Evolutionary conservation across 352 stramenopile genomes (phyloP).

Genomic region (Globisporangium solare): DNA sequence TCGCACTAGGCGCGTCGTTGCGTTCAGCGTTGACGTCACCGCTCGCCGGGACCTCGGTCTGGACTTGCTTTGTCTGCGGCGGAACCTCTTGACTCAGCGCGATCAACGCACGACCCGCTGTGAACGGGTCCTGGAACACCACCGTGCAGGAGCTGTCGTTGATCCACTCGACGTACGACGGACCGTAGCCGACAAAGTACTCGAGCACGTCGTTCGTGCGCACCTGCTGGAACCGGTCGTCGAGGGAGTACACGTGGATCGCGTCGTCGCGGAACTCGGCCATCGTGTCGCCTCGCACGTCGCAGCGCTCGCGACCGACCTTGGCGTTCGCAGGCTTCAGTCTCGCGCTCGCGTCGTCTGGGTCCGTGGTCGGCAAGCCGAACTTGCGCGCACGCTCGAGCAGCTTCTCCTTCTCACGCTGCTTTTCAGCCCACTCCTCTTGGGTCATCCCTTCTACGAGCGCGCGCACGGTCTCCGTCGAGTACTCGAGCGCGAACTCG

Average conservation of each 20-base stretch:
- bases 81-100: slow-evolving; percentile 48
- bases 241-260: slow-evolving; percentile 80
- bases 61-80: slow-evolving; percentile 33
- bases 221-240: slow-evolving; percentile 75
- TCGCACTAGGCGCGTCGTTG: background rate
- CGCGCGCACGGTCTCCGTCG: slow-evolving; percentile 51
- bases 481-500: slow-evolving; percentile 66
- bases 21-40: too few relatives aligned
- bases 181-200: slow-evolving; percentile 77
- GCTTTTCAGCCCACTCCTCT: slow-evolving; percentile 59
- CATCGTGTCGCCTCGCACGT: slow-evolving; percentile 35
- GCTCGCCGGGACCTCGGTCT: slow-evolving; percentile 14
- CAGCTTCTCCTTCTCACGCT: slow-evolving; percentile 57
- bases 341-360: slow-evolving; percentile 25
- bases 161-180: slow-evolving; percentile 85
- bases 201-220: slow-evolving; percentile 73
- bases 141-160: slow-evolving; percentile 84
- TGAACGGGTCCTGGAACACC: slow-evolving; percentile 78
- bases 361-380: slow-evolving; percentile 34
- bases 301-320: slow-evolving; percentile 55
- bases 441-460: slow-evolving; percentile 63
- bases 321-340: slow-evolving; percentile 46
- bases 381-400: slow-evolving; percentile 72
- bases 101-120: slow-evolving; percentile 55
- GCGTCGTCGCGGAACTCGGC: slow-evolving; percentile 55